Base-by-base conservation (phyloP, 805 yeast species). In the Ogataea nakhonphanomensis region DNA sequence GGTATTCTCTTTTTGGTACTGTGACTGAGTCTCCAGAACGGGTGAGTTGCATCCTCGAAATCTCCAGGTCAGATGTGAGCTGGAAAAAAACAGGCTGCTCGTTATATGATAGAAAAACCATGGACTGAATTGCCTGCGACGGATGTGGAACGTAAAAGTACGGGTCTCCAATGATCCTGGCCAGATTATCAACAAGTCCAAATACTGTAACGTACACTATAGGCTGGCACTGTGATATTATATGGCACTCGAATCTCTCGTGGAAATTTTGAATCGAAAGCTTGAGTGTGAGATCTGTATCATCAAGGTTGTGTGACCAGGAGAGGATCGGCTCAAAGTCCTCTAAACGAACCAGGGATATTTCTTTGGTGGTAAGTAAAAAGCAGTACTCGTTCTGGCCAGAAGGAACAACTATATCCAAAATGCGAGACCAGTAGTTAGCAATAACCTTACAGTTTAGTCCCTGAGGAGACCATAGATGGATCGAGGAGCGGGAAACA, bases 251-350 rank as follows among this genome's bases (percentile, higher is more conserved):
- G n/a, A 34, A 13, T 41, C 30, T 2, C 24, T 17, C 13, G 25
- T 11, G 21, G 46, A 39, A 9, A 7, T 12, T 4, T 10, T 61
- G 55, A 2, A 70, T 54, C 2, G 57, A 47, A 38, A 83, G 41
- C 37, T 57, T 62, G 39, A 80, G 49, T 0, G 86, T 70, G 1
- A 73, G 71, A 49, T 86, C 95, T 1, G 57, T 47, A 7, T 73
- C 67, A 30, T 72, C 70, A 15, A 84, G 59, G 44, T 64, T 74
- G 58, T 88, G 96, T 45, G 80, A 82, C 90, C 95, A 84, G 0
- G 90, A 74, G 1, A 87, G 52, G 2, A 76, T 44, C 42, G 84
- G 68, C 23, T 61, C 61, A n/a, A 76, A 54, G 11, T 48, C 39
- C 12, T 56, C 55, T 2, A 50, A 33, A 9, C 65, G 65, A 13